Base-by-base conservation (phyloP, 805 yeast species). In the Saturnispora saitoi region DNA sequence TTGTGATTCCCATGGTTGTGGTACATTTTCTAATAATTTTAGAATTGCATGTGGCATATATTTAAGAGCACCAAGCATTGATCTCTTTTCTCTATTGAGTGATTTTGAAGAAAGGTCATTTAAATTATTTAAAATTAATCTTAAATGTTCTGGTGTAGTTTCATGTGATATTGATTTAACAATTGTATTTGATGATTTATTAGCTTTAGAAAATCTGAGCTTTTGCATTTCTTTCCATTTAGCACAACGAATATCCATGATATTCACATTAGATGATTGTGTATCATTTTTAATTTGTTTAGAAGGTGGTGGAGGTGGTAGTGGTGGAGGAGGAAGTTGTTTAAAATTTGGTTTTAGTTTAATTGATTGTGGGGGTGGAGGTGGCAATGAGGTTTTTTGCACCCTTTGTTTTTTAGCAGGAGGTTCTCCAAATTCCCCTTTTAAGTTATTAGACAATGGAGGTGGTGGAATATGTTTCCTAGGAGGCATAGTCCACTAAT, bases 1-100 rank as follows among this genome's bases (percentile, higher is more conserved):
- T 1, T 76, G 69, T 46, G 79, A 77, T 63, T 93, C 98, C 99
- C 99, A 93, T 1, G 99, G 99, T 62, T 89, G 95, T 0, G 99
- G 99, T 91, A 93, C 91, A 60, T 88, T 89, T 59, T 93, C 99
- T 36, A 93, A 61, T 36, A 93, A 73, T 64, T 93, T 93, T 55
- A 89, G 65, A 3, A 89, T 77, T 0, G 99, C 96, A 67, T 91
- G 98, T 0, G 99, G 99, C 82, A 95, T 77, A 67, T 84, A 95
- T 66, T 89, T 91, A 49, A 93, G 70, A 1, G 98, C 90, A 1
- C 96, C 96, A 24, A 95, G 67, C 58, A 86, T 89, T 0, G 96
- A 80, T 51, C 91, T 72, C 61, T 89, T 90, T 58, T 91, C 97
- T 11, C 84, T 77, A 19, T 91, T 81, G 43, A 86, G 85, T 53